phyloP scores from a whole-genome alignment of 2,329 filamentous ascomycete genomes.

The Apiospora marii region DNA sequence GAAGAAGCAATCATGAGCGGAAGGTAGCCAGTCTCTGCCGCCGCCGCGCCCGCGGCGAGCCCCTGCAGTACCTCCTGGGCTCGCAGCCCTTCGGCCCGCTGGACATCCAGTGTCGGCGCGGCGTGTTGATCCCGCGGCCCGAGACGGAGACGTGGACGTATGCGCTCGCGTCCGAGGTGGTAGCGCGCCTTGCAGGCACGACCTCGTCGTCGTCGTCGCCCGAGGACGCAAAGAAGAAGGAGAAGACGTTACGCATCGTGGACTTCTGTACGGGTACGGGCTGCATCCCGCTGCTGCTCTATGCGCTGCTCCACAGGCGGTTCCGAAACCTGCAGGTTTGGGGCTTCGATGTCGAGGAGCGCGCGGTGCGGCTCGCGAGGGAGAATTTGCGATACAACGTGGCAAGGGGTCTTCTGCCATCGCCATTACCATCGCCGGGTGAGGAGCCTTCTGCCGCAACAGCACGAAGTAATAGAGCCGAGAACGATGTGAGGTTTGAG shows the following conservation, averaged over 20 bases:
- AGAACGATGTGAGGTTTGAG: conserved; percentile 51
- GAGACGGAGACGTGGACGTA: conserved; percentile 76
- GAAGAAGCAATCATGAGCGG: background rate
- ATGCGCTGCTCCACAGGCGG: conserved; percentile 62
- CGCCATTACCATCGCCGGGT: background rate
- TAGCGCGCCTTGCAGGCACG: background rate
- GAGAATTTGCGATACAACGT: conserved; percentile 68
- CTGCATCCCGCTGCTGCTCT: conserved; percentile 83
- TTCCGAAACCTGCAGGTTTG: conserved; percentile 49
- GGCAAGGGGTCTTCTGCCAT: conserved; percentile 30
- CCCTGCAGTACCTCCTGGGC: conserved; percentile 89
- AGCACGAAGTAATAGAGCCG: conserved; percentile 27
- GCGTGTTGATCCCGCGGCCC: conserved; percentile 85
- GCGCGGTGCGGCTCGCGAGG: conserved; percentile 70
- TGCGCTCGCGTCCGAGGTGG: conserved; percentile 59
- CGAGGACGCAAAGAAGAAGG: conserved; percentile 31
- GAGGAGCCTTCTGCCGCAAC: background rate
- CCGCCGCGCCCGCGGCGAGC: conserved; percentile 66
- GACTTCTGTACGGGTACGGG: conserved; percentile 93
- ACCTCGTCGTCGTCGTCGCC: background rate
- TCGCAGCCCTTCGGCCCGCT: conserved; percentile 87
- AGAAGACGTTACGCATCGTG: conserved; percentile 64
- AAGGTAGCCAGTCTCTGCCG: conserved; percentile 54
- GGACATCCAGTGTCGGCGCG: conserved; percentile 77
- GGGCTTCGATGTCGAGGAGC: conserved; percentile 76